A percentile compares a stretch with the other conserved stretches of the same genome.
Conservation (phyloP, 306 rosid genomes). For the Gillenia trifoliata region DNA sequence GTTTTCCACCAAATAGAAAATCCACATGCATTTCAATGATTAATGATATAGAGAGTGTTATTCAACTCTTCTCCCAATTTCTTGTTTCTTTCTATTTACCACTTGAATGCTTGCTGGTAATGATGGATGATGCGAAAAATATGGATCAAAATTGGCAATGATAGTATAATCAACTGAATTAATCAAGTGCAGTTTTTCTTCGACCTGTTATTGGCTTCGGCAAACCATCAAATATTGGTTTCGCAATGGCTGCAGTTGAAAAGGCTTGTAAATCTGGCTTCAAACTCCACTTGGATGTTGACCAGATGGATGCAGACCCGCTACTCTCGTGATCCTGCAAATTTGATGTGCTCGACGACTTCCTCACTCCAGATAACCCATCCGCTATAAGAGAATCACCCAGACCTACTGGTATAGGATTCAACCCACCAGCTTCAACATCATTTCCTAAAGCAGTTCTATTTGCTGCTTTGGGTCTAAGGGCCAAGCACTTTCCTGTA, state of each 20-base stretch:
- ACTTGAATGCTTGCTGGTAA: constrained; percentile 19
- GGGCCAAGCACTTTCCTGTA: constrained; percentile 66
- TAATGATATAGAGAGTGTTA: neutral
- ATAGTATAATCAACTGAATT: constrained; percentile 11
- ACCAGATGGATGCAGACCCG: constrained; percentile 54
- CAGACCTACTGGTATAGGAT: constrained; percentile 27
- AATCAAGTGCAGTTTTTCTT: constrained; percentile 84
- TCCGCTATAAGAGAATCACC: constrained; percentile 45
- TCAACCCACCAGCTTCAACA: constrained; percentile 41
- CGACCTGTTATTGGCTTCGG: constrained; percentile 62
- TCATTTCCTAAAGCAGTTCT: constrained; percentile 37
- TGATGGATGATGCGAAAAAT: constrained; percentile 25
- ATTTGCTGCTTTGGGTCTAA: constrained; percentile 50
- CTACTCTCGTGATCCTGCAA: constrained; percentile 68
- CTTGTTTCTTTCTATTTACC: constrained; percentile 20
- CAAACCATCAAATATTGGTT: constrained; percentile 82
- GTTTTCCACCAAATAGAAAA: neutral
- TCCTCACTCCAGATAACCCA: constrained; percentile 53
- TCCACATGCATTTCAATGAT: neutral
- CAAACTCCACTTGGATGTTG: constrained; percentile 62
- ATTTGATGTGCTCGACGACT: constrained; percentile 77
- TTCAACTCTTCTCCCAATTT: neutral
- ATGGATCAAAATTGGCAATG: constrained; percentile 34
- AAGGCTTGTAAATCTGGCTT: constrained; percentile 69
- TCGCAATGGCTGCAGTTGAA: constrained; percentile 48